Evolutionary conservation across 768 basidiomycete species (phyloP).

Genomic region (Gyrodon lividus): DNA sequence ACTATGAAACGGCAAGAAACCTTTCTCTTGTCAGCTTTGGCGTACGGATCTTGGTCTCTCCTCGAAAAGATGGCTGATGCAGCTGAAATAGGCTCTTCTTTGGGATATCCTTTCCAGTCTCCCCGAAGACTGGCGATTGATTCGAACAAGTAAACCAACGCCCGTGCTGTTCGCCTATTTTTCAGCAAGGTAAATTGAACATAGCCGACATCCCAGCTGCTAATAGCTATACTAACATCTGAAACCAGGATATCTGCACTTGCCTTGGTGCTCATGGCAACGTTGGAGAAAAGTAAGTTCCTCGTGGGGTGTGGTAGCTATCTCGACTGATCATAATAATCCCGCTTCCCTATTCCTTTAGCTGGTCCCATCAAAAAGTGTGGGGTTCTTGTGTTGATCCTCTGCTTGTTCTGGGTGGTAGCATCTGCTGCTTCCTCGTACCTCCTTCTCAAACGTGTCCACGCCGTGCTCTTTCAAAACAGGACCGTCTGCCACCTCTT

Average conservation of each 20-base stretch:
- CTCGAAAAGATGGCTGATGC: constrained; percentile 1
- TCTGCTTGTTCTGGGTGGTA: constrained; percentile 18
- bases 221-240: constrained; percentile 8
- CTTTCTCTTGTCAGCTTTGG: constrained; percentile 20
- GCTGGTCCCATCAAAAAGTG: constrained; percentile 26
- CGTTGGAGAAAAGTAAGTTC: constrained; percentile 20
- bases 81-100: constrained; percentile 15
- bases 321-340: neutral
- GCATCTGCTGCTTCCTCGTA: constrained; percentile 29
- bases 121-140: constrained; percentile 18
- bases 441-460: constrained; percentile 40
- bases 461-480: constrained; percentile 32
- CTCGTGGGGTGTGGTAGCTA: neutral
- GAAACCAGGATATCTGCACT: constrained; percentile 18
- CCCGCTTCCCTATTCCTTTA: neutral
- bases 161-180: constrained; percentile 23
- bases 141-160: constrained; percentile 12
- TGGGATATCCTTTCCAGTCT: constrained; percentile 29
- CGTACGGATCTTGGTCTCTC: constrained; percentile 1
- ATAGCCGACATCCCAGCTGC: neutral
- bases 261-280: constrained; percentile 15
- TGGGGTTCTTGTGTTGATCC: constrained; percentile 12
- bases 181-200: constrained; percentile 17
- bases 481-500: constrained; percentile 21
- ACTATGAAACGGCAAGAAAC: constrained; percentile 21